Evolutionary conservation across 768 basidiomycete genomes (phyloP).

Genomic region (Erythrobasidium yunnanense): DNA sequence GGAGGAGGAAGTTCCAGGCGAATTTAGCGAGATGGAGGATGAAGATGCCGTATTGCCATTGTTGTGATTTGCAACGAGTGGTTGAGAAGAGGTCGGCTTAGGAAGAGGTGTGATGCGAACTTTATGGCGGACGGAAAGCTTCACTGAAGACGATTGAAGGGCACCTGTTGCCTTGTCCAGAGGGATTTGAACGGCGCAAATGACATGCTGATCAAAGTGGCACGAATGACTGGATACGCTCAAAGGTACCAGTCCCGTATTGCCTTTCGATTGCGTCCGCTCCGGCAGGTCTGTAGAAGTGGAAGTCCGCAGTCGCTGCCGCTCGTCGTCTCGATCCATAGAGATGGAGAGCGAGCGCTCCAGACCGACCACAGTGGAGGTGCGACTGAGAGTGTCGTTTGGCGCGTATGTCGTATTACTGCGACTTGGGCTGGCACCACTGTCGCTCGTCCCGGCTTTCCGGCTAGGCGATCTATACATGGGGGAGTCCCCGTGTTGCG

Average conservation of each 20-base stretch:
- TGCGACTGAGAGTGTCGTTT: neutral
- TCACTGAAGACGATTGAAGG: conserved; percentile 10
- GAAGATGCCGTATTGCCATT: too few relatives aligned
- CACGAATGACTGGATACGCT: neutral
- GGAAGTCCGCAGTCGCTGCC: too few relatives aligned
- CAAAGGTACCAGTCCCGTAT: conserved; percentile 1
- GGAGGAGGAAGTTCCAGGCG: too few relatives aligned
- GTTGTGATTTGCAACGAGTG: too few relatives aligned
- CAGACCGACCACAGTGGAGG: neutral
- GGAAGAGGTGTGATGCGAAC: neutral
- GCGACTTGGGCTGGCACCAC: neutral
- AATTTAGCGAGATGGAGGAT: too few relatives aligned
- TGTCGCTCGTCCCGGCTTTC: neutral
- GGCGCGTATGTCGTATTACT: conserved; percentile 2
- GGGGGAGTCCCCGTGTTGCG: neutral
- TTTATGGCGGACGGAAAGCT: conserved; percentile 11
- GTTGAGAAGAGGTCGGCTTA: too few relatives aligned
- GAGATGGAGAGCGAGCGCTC: neutral
- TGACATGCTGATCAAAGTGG: conserved; percentile 16
- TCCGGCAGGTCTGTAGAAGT: conserved; percentile 1
- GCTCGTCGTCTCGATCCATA: neutral
- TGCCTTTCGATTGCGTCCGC: conserved; percentile 5
- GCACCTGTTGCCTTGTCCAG: neutral
- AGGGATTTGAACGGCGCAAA: conserved; percentile 25
- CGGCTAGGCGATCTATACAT: neutral